A percentile compares a stretch with the other conserved stretches of the same genome.
Evolutionary conservation across 163 green algal species (phyloP).

Genomic region (Smithsoniella earleae): DNA sequence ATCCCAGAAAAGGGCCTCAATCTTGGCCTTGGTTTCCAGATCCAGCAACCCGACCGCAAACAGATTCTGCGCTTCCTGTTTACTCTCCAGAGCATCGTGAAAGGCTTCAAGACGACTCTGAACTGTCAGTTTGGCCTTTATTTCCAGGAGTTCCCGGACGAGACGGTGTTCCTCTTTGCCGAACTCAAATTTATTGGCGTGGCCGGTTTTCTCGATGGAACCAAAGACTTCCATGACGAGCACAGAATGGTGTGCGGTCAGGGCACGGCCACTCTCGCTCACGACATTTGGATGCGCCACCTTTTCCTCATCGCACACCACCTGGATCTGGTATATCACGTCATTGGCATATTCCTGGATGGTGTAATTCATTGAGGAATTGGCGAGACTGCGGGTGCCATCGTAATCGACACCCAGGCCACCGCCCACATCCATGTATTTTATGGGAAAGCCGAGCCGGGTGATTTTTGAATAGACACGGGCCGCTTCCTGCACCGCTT

Average conservation of each 20-base stretch:
- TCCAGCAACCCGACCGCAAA: background rate
- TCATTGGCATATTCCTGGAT: slow-evolving; percentile 11
- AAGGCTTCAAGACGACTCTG: background rate
- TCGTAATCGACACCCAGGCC: slow-evolving; percentile 46
- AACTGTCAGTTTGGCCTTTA: background rate
- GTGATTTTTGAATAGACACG: slow-evolving; percentile 42
- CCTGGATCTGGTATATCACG: slow-evolving; percentile 28
- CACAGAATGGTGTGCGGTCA: slow-evolving; percentile 59
- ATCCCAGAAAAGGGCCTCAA: background rate
- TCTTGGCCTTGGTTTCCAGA: background rate
- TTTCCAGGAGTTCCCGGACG: background rate
- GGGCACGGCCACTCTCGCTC: slow-evolving; percentile 53
- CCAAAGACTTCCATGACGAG: slow-evolving; percentile 64
- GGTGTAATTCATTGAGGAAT: slow-evolving; percentile 8
- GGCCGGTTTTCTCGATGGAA: background rate
- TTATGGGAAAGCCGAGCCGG: slow-evolving; percentile 37
- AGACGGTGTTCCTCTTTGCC: background rate
- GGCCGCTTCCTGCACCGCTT: slow-evolving; percentile 42
- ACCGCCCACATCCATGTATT: slow-evolving; percentile 43
- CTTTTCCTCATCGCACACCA: slow-evolving; percentile 40
- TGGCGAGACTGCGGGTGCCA: slow-evolving; percentile 26
- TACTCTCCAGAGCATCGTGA: background rate
- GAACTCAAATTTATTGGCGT: background rate
- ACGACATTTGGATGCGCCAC: slow-evolving; percentile 48
- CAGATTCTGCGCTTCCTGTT: background rate